Evolutionary conservation across 164 flowering plant species (phyloP).

Genomic region (Macadamia tetraphylla): DNA sequence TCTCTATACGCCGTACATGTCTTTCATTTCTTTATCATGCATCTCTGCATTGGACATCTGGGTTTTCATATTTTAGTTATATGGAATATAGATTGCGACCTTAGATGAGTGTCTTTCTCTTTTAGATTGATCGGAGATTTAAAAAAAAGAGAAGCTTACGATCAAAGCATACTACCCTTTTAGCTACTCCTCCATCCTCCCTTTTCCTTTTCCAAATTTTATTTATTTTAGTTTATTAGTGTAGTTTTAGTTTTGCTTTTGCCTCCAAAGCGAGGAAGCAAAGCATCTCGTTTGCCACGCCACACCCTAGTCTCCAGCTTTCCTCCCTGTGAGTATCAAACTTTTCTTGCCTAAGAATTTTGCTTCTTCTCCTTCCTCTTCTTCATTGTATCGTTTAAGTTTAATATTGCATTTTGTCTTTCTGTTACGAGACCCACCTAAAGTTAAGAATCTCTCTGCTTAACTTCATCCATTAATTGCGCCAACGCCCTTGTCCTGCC

Average conservation of each 20-base stretch:
- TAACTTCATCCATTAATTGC: conserved; percentile 17
- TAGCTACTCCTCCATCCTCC: conserved; percentile 9
- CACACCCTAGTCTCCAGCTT: conserved; percentile 28
- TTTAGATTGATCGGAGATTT: conserved; percentile 8
- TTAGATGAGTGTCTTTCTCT: not conserved
- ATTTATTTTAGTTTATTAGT: too few relatives aligned
- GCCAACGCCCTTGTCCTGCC: conserved; percentile 15
- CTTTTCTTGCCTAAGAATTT: conserved; percentile 53
- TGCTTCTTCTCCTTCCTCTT: conserved; percentile 10
- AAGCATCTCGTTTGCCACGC: conserved; percentile 46
- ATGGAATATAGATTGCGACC: not conserved
- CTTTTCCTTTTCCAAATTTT: not conserved
- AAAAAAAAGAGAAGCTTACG: conserved; percentile 21
- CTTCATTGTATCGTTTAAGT: conserved; percentile 1
- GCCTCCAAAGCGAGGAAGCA: conserved; percentile 42
- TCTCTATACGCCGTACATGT: not conserved
- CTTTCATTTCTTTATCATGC: not conserved
- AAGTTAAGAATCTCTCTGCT: conserved; percentile 58
- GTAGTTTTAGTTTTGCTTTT: not conserved
- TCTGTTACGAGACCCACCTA: conserved; percentile 23
- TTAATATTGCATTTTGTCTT: conserved; percentile 18
- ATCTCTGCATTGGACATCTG: conserved; percentile 2
- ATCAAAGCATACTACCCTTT: conserved; percentile 14
- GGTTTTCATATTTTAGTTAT: not conserved
- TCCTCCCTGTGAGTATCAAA: conserved; percentile 50